These are phyloP conservation scores for Hyphopichia fennica DNA, from an alignment of 1,139 yeast species.

Conservation along the genomic window DNA sequence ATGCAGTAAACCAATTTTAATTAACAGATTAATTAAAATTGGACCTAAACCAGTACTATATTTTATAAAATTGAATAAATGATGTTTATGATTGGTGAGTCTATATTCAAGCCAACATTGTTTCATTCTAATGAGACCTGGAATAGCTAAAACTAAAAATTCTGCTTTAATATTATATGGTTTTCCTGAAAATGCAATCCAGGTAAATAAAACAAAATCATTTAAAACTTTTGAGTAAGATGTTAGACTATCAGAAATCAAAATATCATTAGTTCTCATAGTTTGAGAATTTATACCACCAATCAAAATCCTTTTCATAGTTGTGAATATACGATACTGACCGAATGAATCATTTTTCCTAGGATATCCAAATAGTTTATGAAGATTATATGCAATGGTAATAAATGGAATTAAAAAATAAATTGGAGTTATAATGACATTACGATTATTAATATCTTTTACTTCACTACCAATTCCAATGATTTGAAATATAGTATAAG, in stretches of 20 bases:
- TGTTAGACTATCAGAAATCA: constrained; percentile 77
- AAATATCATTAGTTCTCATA: constrained; percentile 73
- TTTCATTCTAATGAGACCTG: constrained; percentile 68
- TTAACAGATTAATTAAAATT: constrained; percentile 45
- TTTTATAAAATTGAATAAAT: constrained; percentile 70
- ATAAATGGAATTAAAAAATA: constrained; percentile 17
- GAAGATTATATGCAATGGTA: constrained; percentile 16
- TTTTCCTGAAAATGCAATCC: constrained; percentile 31
- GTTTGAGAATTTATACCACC: constrained; percentile 57
- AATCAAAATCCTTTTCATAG: constrained; percentile 51
- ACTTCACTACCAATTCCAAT: constrained; percentile 13
- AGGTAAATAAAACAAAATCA: constrained; percentile 55
- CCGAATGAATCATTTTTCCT: constrained; percentile 25
- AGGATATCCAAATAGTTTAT: constrained; percentile 17
- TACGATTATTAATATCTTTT: constrained; percentile 9
- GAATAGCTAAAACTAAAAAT: constrained; percentile 53
- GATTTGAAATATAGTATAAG: constrained; percentile 22
- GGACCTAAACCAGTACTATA: constrained; percentile 72
- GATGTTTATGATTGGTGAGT: constrained; percentile 49
- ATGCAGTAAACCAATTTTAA: constrained; percentile 22
- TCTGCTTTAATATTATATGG: constrained; percentile 42
- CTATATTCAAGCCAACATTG: constrained; percentile 78
- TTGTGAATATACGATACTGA: constrained; percentile 44
- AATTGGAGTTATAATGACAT: constrained; percentile 7
- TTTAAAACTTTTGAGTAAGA: constrained; percentile 75